Evolutionary conservation across 352 stramenopile species (phyloP), one percentile per base, ranked within the genome.

Genomic region (Phytopythium cucurbitacearum): DNA sequence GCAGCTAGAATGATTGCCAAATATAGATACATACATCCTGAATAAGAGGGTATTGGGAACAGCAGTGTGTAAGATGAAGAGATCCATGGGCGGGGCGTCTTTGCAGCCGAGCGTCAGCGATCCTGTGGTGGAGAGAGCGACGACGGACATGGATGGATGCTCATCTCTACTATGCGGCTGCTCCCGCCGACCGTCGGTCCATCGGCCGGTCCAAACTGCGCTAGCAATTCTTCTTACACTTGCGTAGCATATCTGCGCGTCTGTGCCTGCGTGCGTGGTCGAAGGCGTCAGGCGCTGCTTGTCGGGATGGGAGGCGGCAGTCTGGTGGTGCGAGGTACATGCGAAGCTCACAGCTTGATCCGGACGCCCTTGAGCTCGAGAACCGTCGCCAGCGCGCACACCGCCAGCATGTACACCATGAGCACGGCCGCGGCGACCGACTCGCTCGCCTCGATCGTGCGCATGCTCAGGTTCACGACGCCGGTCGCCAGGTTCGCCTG

Each of bases 401-500:
- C 62, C 2, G 45, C 65, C 33, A 89, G 32, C 79, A 94, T 89
- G 65, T 94, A 91, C 41, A 62, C 37, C 5, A 70, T 44, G 3
- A 91, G 63, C 50, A 94, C 76, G 7, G 21, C 56, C 11, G 61
- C 65, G 15, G 80, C 79, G 9, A 65, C 59, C 3, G 42, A 11
- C 5, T 62, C 34, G 33, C 57, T 73, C 28, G 80, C 70, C 53
- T 89, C 79, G 61, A 94, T 91, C 12, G 84, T 94, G 46, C 77
- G 68, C 76, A 91, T 92, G 60, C 69, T 85, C 47, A 94, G 48
- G 48, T 94, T 94, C 13, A 91, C 71, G 13, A 56, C 76, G 0
- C 84, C 84, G 15, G 84, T 94, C 49, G 79, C 72, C 3, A 94
- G 49, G 62, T 94, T 94, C 53, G 84, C 78, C 81, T 91, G 44